Evolutionary conservation across 768 basidiomycete genomes (phyloP).

Genomic region (Amanita pseudoporphyria): DNA sequence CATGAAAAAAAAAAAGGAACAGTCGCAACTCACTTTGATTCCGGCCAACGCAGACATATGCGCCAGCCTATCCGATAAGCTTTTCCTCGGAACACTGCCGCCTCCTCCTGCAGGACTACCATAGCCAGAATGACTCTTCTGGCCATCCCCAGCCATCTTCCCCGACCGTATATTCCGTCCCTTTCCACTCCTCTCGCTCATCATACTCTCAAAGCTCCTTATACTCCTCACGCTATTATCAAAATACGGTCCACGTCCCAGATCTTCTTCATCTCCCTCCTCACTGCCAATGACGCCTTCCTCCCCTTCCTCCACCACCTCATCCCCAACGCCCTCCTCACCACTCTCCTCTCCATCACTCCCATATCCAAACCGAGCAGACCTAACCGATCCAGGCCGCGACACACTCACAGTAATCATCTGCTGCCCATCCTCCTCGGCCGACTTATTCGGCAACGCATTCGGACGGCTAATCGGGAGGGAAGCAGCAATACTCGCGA

Average conservation of each 20-base stretch:
- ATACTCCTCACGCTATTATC: conserved; percentile 53
- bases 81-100: conserved; percentile 39
- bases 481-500: conserved; percentile 59
- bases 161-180: conserved; percentile 8
- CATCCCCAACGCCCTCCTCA: conserved; percentile 28
- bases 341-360: conserved; percentile 25
- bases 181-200: conserved; percentile 36
- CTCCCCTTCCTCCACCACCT: conserved; percentile 25
- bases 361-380: conserved; percentile 14
- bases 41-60: conserved; percentile 57
- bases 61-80: conserved; percentile 74
- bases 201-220: conserved; percentile 81
- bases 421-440: conserved; percentile 35
- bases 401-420: conserved; percentile 37
- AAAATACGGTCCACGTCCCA: conserved; percentile 26
- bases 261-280: conserved; percentile 30
- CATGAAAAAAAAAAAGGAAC: not conserved
- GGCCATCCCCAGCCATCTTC: not conserved
- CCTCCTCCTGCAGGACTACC: conserved; percentile 11
- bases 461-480: conserved; percentile 41
- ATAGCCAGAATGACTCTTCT: conserved; percentile 2
- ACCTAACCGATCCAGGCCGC: conserved; percentile 28
- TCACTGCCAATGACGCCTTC: too few relatives aligned
- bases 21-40: conserved; percentile 26
- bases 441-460: conserved; percentile 17